Percentiles rank a stretch among this genome's conserved stretches.
These are phyloP conservation scores for Aspergillus luchuensis DNA, from an alignment of 2,329 filamentous ascomycete genomes.

Conservation along the genomic window DNA sequence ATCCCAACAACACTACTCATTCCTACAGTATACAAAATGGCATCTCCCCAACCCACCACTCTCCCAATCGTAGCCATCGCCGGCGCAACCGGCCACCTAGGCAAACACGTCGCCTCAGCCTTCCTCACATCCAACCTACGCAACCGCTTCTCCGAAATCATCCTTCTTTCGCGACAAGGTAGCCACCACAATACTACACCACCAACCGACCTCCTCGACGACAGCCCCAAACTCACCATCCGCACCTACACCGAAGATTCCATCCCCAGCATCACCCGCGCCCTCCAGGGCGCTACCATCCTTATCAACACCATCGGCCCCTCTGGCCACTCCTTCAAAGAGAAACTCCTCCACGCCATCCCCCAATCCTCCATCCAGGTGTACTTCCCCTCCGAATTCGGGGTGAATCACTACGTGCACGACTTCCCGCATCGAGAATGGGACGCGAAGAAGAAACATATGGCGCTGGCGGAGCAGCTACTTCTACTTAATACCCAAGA, in stretches of 20 bases:
- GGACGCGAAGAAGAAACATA: slow-evolving; percentile 36
- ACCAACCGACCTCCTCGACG: neutral
- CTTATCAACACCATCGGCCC: slow-evolving; percentile 36
- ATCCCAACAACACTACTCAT: neutral
- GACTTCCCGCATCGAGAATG: slow-evolving; percentile 40
- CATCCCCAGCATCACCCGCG: slow-evolving; percentile 20
- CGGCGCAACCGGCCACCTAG: slow-evolving; percentile 31
- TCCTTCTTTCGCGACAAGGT: slow-evolving; percentile 25
- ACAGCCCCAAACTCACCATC: slow-evolving; percentile 17
- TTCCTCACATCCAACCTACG: slow-evolving; percentile 26
- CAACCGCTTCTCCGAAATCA: slow-evolving; percentile 25
- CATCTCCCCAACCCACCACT: neutral
- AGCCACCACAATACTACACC: neutral
- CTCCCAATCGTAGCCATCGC: slow-evolving; percentile 27
- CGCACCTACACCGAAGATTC: slow-evolving; percentile 23
- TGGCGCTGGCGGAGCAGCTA: slow-evolving; percentile 21
- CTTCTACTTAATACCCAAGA: slow-evolving; percentile 1
- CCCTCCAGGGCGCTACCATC: slow-evolving; percentile 34
- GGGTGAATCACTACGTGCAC: slow-evolving; percentile 42
- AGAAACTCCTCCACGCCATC: slow-evolving; percentile 27
- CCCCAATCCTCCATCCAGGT: slow-evolving; percentile 30
- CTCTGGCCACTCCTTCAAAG: slow-evolving; percentile 32
- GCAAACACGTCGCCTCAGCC: slow-evolving; percentile 25
- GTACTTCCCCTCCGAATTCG: slow-evolving; percentile 43
- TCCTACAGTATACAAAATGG: neutral